A percentile compares a stretch with the other conserved stretches of the same genome.
Conservation (phyloP, 371 early-diverging fungal genomes). For the Mortierella sp. region DNA sequence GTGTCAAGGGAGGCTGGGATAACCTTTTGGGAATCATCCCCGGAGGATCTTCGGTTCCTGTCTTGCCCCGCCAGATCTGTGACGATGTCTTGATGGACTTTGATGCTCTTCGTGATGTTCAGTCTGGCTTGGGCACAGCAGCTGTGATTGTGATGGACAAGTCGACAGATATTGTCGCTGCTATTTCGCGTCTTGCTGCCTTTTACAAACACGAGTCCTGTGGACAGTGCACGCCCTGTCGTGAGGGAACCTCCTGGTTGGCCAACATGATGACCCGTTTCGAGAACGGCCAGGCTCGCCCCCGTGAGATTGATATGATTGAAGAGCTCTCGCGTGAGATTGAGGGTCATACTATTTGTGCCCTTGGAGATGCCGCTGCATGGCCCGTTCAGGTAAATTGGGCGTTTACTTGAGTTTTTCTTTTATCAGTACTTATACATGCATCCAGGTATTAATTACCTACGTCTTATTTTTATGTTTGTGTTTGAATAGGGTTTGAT, state of each 20-base stretch:
- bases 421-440: neutral
- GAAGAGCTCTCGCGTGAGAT: conserved; percentile 95
- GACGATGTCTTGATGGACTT: conserved; percentile 98
- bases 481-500: conserved; percentile 82
- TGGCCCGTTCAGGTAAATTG: conserved; percentile 91
- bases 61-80: conserved; percentile 90
- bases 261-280: conserved; percentile 97
- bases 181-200: conserved; percentile 92
- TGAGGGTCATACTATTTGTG: conserved; percentile 99
- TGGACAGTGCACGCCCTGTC: conserved; percentile 99
- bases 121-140: conserved; percentile 96
- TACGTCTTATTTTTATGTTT: neutral
- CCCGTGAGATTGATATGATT: conserved; percentile 93
- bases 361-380: conserved; percentile 98
- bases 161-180: conserved; percentile 92
- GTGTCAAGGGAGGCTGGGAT: conserved; percentile 99
- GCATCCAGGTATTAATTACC: neutral
- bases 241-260: conserved; percentile 97
- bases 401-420: neutral
- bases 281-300: conserved; percentile 88
- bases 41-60: conserved; percentile 97
- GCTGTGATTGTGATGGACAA: conserved; percentile 99
- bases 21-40: conserved; percentile 97
- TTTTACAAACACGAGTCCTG: conserved; percentile 98
- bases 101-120: conserved; percentile 95